Evolutionary conservation across 2,329 filamentous ascomycete species (phyloP).

Genomic region (Helotiales sp.): DNA sequence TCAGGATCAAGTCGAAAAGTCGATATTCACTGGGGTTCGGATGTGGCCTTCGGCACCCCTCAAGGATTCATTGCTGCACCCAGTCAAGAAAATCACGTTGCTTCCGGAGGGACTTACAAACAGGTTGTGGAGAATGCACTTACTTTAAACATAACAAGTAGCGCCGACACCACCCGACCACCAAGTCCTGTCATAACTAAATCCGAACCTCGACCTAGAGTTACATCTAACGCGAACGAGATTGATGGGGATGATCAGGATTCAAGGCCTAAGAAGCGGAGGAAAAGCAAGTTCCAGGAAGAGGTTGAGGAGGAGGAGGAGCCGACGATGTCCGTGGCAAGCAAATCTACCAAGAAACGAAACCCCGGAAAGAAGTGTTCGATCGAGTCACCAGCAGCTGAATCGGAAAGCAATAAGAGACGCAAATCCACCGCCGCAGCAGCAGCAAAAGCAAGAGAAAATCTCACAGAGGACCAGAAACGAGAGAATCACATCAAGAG

Average conservation of each 20-base stretch:
- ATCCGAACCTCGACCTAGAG: constrained; percentile 23
- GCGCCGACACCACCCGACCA: constrained; percentile 62
- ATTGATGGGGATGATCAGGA: constrained; percentile 44
- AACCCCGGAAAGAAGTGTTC: constrained; percentile 39
- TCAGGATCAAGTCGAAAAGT: constrained; percentile 41
- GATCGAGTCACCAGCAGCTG: constrained; percentile 34
- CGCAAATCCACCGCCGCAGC: constrained; percentile 52
- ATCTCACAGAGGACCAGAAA: constrained; percentile 78
- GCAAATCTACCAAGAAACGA: constrained; percentile 44
- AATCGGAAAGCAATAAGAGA: constrained; percentile 47
- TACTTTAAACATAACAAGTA: constrained; percentile 54
- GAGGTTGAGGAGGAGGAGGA: constrained; percentile 50
- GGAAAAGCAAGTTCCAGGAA: constrained; percentile 59
- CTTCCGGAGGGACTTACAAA: constrained; percentile 59
- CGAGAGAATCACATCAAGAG: constrained; percentile 85
- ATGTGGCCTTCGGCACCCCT: constrained; percentile 62
- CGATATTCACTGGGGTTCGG: constrained; percentile 69
- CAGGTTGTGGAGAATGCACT: constrained; percentile 60
- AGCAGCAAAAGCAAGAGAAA: constrained; percentile 60
- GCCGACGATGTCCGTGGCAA: constrained; percentile 38
- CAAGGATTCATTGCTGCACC: constrained; percentile 64
- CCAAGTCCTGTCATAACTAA: constrained; percentile 55
- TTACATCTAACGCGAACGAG: constrained; percentile 29
- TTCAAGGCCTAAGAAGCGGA: constrained; percentile 55
- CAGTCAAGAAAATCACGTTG: constrained; percentile 62